phyloP scores from a whole-genome alignment of 169 alveolate species.

The Plasmodium vivax region DNA sequence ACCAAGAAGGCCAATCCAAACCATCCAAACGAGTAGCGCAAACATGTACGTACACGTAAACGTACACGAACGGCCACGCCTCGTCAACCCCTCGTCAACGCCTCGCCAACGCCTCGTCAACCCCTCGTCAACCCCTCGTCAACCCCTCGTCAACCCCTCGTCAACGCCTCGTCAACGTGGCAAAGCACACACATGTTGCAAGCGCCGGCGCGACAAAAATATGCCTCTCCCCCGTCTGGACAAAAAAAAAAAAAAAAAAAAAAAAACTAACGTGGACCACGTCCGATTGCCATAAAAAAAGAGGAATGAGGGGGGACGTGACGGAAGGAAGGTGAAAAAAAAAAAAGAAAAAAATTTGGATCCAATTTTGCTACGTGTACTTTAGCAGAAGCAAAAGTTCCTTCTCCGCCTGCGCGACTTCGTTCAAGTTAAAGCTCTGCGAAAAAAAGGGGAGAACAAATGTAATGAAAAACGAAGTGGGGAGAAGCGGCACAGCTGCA shows the following conservation, averaged over 20 bases:
- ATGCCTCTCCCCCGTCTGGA: neutral
- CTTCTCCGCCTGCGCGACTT: constrained; percentile 44
- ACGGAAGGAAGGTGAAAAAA: too few relatives aligned
- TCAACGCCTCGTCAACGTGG: neutral
- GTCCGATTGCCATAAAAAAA: too few relatives aligned
- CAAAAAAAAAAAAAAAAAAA: neutral
- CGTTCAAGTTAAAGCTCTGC: constrained; percentile 29
- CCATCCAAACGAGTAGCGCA: neutral
- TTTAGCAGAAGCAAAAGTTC: constrained; percentile 41
- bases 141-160: neutral
- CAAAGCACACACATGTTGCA: neutral
- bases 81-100: neutral
- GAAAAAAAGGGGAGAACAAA: neutral
- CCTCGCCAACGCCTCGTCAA: neutral
- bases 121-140: too few relatives aligned
- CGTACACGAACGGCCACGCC: neutral
- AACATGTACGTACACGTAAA: neutral
- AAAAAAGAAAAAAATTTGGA: neutral
- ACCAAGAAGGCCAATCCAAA: too few relatives aligned
- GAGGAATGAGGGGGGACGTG: too few relatives aligned
- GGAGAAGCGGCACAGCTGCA: neutral
- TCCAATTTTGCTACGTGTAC: constrained; percentile 8
- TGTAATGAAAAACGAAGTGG: neutral
- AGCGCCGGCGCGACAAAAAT: neutral
- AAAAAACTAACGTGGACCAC: neutral